Evolutionary conservation across 352 stramenopile species (phyloP).

Genomic region (Pythium brachiatum): DNA sequence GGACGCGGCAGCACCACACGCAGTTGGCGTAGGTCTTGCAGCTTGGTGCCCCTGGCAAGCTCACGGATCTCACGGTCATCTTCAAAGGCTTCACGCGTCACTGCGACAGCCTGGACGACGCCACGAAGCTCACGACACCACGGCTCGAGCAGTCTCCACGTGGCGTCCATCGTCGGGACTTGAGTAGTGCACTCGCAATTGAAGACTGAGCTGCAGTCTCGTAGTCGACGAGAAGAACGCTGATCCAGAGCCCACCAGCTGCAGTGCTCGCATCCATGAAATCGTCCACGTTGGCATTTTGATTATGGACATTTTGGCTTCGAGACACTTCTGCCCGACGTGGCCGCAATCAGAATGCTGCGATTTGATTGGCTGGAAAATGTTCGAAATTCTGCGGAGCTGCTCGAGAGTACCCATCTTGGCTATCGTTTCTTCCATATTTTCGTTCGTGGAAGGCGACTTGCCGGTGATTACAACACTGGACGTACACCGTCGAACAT

Average conservation of each 20-base stretch:
- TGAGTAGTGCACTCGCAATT: neutral
- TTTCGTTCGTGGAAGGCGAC: neutral
- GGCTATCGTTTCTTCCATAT: neutral
- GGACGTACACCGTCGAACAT: neutral
- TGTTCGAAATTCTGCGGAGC: neutral
- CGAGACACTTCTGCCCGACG: neutral
- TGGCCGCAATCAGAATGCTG: neutral
- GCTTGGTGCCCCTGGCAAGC: neutral
- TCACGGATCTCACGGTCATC: neutral
- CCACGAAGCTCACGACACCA: conserved; percentile 16
- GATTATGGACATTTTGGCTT: neutral
- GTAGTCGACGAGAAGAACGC: neutral
- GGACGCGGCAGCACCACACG: conserved; percentile 7
- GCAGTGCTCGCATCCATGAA: too few species aligned
- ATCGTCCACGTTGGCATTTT: neutral
- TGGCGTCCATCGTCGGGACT: conserved; percentile 5
- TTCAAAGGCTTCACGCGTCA: neutral
- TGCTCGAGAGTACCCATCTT: neutral
- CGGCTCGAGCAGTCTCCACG: conserved; percentile 7
- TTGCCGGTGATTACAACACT: neutral
- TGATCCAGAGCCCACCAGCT: too few species aligned
- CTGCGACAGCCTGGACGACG: conserved; percentile 4
- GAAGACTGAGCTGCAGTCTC: neutral
- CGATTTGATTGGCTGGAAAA: neutral
- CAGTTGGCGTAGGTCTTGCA: conserved; percentile 5